phyloP scores from a whole-genome alignment of 352 stramenopile genomes.

The Aphanomyces cochlioides region DNA sequence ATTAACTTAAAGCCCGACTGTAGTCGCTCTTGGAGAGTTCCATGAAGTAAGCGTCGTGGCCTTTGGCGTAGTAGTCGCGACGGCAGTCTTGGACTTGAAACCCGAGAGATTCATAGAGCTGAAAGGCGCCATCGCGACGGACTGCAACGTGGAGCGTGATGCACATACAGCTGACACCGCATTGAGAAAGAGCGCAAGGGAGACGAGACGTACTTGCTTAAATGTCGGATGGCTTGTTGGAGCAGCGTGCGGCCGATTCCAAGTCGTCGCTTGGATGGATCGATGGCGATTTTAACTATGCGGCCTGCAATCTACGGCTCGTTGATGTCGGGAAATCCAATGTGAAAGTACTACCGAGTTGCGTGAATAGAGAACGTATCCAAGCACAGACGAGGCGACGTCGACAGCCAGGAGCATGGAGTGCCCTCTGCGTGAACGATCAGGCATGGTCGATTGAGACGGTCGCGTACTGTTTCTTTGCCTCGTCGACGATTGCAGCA shows the following conservation, averaged over 20 bases:
- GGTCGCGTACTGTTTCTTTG: constrained; percentile 29
- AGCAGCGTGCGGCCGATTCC: constrained; percentile 41
- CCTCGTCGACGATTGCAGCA: constrained; percentile 38
- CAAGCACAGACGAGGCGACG: constrained; percentile 30
- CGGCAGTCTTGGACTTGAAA: constrained; percentile 36
- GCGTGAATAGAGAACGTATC: constrained; percentile 48
- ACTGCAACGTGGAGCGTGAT: constrained; percentile 40
- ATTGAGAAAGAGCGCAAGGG: too few relatives aligned
- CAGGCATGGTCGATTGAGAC: neutral
- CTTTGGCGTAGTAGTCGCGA: constrained; percentile 45
- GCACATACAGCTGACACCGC: constrained; percentile 26
- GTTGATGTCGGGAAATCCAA: neutral
- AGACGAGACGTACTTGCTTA: constrained; percentile 26
- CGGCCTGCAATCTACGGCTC: constrained; percentile 36
- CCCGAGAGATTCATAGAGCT: constrained; percentile 43
- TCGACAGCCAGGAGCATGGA: constrained; percentile 41
- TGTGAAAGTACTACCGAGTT: constrained; percentile 22
- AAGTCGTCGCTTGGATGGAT: constrained; percentile 35
- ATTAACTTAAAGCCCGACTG: neutral
- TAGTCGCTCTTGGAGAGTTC: constrained; percentile 24
- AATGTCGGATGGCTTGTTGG: constrained; percentile 35
- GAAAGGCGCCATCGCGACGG: constrained; percentile 37
- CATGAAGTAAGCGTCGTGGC: constrained; percentile 45
- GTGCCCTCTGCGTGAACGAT: constrained; percentile 36
- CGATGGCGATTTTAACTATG: constrained; percentile 50